phyloP scores from a whole-genome alignment of 306 rosid genomes.

The Erythrophleum fordii region DNA sequence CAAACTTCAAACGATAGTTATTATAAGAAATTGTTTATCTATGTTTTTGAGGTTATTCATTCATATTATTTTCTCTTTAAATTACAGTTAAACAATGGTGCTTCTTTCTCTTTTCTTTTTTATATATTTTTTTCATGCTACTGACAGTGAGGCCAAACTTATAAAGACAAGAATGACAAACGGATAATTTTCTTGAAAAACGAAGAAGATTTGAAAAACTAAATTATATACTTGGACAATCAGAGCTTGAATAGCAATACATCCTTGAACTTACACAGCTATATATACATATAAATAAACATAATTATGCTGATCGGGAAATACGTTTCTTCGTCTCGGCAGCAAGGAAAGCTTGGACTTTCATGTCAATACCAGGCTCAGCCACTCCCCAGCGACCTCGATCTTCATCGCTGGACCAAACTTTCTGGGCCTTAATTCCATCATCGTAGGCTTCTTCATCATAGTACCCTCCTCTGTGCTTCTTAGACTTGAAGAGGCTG shows the following conservation, averaged over 20 bases:
- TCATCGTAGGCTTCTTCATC: conserved; percentile 33
- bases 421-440: conserved; percentile 18
- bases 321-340: conserved; percentile 43
- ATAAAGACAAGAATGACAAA: no score
- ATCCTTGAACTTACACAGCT: neutral
- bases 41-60: neutral
- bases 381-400: conserved; percentile 56
- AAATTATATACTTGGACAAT: neutral
- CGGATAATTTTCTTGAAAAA: no score
- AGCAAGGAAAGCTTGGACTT: conserved; percentile 58
- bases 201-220: neutral
- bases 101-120: neutral
- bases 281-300: neutral
- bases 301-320: conserved; percentile 44
- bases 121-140: neutral
- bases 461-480: conserved; percentile 28
- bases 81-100: neutral
- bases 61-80: neutral
- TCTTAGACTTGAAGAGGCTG: conserved; percentile 50
- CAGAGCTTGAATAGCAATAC: no score
- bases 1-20: neutral
- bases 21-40: neutral
- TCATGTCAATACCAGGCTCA: conserved; percentile 61
- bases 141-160: neutral
- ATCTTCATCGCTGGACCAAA: conserved; percentile 72